A percentile compares a stretch with the other conserved stretches of the same genome.
These are phyloP conservation scores for Euptelea pleiosperma DNA, from an alignment of 164 flowering plant genomes.

Conservation along the genomic window DNA sequence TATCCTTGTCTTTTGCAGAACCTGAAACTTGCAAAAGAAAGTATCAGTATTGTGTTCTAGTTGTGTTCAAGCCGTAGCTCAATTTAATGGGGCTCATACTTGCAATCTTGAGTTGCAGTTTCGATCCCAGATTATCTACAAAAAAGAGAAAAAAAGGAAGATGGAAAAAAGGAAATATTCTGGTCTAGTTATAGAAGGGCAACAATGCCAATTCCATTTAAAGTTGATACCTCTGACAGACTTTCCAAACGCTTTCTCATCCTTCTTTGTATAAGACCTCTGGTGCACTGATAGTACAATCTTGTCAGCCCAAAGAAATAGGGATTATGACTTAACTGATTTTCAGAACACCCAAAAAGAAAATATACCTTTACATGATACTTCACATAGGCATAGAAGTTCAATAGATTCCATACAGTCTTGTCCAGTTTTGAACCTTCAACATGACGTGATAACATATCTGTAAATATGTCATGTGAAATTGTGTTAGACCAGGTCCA, in stretches of 20 bases:
- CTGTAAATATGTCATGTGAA: constrained; percentile 28
- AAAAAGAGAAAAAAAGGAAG: background rate
- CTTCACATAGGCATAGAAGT: constrained; percentile 71
- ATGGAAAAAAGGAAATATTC: background rate
- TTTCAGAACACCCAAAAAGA: background rate
- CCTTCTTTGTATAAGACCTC: constrained; percentile 74
- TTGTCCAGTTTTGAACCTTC: constrained; percentile 53
- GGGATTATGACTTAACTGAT: background rate
- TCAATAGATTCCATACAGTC: constrained; percentile 66
- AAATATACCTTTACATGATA: constrained; percentile 68
- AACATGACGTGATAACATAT: constrained; percentile 58
- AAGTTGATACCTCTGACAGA: constrained; percentile 57
- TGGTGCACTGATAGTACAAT: constrained; percentile 46
- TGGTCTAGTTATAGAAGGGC: background rate
- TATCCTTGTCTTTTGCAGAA: constrained; percentile 31
- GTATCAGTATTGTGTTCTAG: constrained; percentile 5
- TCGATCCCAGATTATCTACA: background rate
- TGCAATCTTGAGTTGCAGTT: too few species aligned
- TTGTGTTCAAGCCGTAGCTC: background rate
- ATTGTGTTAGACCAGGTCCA: constrained; percentile 5
- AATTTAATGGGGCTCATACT: too few species aligned
- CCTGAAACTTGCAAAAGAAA: constrained; percentile 35
- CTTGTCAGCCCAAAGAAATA: constrained; percentile 13
- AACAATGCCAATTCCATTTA: background rate
- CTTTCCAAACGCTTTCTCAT: constrained; percentile 61